Evolutionary conservation across 2,329 filamentous ascomycete genomes (phyloP).

Genomic region (Blastomyces gilchristii): DNA sequence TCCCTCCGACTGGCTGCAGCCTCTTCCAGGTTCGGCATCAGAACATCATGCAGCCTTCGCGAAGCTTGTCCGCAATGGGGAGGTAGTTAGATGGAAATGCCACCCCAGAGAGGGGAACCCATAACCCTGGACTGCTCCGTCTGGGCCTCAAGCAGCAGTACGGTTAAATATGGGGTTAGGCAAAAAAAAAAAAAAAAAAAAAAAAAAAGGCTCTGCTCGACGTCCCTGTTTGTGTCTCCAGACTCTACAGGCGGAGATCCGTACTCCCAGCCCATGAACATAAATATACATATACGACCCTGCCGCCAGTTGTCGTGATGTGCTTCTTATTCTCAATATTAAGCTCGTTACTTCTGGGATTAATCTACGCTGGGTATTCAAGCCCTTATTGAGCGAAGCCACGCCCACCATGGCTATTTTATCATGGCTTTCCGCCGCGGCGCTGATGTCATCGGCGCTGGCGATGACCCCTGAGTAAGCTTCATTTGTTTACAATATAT

Average conservation of each 20-base stretch:
- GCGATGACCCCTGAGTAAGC: constrained; percentile 21
- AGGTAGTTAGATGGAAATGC: background rate
- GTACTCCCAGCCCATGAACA: background rate
- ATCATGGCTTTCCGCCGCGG: constrained; percentile 18
- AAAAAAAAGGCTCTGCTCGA: background rate
- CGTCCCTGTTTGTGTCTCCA: background rate
- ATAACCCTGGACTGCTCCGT: background rate
- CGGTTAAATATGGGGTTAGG: background rate
- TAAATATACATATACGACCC: constrained; percentile 1
- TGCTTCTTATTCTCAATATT: background rate
- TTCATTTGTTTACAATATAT: background rate
- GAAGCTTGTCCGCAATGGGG: background rate
- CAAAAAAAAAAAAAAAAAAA: background rate
- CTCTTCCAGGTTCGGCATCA: background rate
- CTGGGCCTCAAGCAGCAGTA: background rate
- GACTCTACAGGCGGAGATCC: background rate
- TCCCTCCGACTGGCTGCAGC: background rate
- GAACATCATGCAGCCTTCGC: background rate
- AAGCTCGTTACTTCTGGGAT: background rate
- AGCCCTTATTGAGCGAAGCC: background rate
- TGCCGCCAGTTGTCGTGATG: background rate
- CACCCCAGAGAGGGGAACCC: constrained; percentile 3
- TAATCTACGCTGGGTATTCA: background rate
- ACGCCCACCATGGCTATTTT: constrained; percentile 14
- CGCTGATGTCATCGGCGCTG: constrained; percentile 17